phyloP scores from a whole-genome alignment of 2,329 filamentous ascomycete genomes.

The Xylariaceae sp. region DNA sequence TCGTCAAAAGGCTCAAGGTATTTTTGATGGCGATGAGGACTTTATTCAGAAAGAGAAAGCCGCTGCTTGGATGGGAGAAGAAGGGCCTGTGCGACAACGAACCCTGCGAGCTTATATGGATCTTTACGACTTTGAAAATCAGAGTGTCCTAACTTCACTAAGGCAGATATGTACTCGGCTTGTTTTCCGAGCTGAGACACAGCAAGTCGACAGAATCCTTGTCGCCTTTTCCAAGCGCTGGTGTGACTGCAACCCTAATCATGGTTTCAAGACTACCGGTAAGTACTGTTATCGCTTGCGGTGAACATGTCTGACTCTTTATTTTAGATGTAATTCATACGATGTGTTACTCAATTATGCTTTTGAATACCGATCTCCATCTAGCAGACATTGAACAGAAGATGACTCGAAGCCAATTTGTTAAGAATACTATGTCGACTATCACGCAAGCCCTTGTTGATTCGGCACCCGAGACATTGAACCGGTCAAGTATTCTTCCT shows the following conservation, averaged over 20 bases:
- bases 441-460: conserved; percentile 79
- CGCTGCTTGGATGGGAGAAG: conserved; percentile 87
- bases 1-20: conserved; percentile 76
- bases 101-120: conserved; percentile 84
- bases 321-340: conserved; percentile 87
- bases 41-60: conserved; percentile 80
- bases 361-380: conserved; percentile 95
- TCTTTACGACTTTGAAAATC: conserved; percentile 82
- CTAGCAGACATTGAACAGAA: conserved; percentile 93
- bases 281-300: conserved; percentile 43
- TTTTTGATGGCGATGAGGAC: conserved; percentile 84
- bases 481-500: conserved; percentile 62
- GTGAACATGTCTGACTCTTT: conserved; percentile 34
- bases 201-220: conserved; percentile 94
- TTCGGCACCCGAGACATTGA: conserved; percentile 69
- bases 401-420: conserved; percentile 93
- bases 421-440: conserved; percentile 95
- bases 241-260: conserved; percentile 90
- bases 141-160: conserved; percentile 79
- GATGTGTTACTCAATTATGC: conserved; percentile 92
- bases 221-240: conserved; percentile 88
- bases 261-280: conserved; percentile 91
- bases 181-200: conserved; percentile 87
- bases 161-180: conserved; percentile 82
- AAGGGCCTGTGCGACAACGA: conserved; percentile 62